These are phyloP conservation scores for Exophiala xenobiotica DNA, from an alignment of 2,329 filamentous ascomycete genomes.

Conservation along the genomic window DNA sequence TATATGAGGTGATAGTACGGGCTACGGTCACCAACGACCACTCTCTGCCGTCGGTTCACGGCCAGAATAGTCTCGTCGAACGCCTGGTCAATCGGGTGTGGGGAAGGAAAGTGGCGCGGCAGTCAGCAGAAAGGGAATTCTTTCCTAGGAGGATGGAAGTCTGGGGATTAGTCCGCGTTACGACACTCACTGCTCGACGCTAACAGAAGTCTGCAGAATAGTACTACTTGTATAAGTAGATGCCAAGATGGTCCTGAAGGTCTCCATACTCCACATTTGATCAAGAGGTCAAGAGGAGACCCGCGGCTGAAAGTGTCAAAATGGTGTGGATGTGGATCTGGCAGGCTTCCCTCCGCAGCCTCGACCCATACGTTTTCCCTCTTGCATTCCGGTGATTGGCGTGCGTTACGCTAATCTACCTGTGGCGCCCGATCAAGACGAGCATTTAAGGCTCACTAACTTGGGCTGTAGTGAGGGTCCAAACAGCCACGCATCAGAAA, in stretches of 20 bases:
- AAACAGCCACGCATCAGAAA: not conserved
- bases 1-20: not conserved
- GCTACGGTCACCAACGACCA: not conserved
- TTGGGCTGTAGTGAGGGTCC: not conserved
- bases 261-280: not conserved
- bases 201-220: not conserved
- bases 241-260: no score
- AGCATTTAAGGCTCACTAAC: no score
- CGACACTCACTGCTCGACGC: not conserved
- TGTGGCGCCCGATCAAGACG: not conserved
- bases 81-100: not conserved
- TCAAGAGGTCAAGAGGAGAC: not conserved
- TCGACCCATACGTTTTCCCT: not conserved
- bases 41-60: not conserved
- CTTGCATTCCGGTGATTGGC: not conserved
- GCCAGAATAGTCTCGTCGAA: conserved; percentile 6
- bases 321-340: not conserved
- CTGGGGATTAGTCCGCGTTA: not conserved
- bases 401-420: not conserved
- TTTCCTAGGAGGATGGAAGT: not conserved
- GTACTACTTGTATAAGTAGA: no score
- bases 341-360: not conserved
- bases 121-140: not conserved
- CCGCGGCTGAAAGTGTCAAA: not conserved
- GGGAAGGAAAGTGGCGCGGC: not conserved